Conservation (phyloP, 2,329 filamentous ascomycete species). For the Xenoacremonium recifei region DNA sequence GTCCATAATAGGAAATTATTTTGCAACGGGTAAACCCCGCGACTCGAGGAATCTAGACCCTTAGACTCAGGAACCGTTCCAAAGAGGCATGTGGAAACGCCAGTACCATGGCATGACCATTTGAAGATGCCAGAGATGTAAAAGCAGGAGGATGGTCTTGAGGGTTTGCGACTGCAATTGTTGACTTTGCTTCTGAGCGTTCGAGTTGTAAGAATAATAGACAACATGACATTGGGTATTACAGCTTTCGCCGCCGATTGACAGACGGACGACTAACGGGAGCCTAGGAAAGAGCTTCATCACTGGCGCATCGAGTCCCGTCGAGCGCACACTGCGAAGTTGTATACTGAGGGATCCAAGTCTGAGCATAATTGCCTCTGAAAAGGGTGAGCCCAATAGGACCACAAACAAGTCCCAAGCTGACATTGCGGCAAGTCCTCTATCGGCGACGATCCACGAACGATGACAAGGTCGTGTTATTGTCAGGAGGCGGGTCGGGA, state of each 20-base stretch:
- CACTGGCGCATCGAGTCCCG: slow-evolving; percentile 15
- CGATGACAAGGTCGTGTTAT: slow-evolving; percentile 17
- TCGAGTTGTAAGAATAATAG: background rate
- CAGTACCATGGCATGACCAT: background rate
- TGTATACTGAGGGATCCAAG: slow-evolving; percentile 22
- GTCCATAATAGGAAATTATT: too few species aligned
- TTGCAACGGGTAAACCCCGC: too few species aligned
- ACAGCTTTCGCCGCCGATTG: background rate
- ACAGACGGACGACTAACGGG: background rate
- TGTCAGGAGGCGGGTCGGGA: slow-evolving; percentile 23
- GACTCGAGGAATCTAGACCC: too few species aligned
- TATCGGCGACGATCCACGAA: slow-evolving; percentile 14
- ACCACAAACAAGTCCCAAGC: background rate
- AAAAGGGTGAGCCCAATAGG: slow-evolving; percentile 15
- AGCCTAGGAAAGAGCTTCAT: slow-evolving; percentile 23
- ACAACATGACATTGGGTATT: slow-evolving; percentile 20
- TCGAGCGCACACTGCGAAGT: slow-evolving; percentile 19
- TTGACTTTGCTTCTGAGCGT: too few species aligned
- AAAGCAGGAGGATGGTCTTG: background rate
- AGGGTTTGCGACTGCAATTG: background rate
- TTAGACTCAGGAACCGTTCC: too few species aligned
- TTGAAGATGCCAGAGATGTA: background rate
- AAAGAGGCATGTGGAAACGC: background rate
- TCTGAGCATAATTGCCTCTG: slow-evolving; percentile 17
- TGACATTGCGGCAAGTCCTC: slow-evolving; percentile 14